These are phyloP conservation scores for Eutrema salsugineum DNA, from an alignment of 441 rosid genomes.

Conservation along the genomic window DNA sequence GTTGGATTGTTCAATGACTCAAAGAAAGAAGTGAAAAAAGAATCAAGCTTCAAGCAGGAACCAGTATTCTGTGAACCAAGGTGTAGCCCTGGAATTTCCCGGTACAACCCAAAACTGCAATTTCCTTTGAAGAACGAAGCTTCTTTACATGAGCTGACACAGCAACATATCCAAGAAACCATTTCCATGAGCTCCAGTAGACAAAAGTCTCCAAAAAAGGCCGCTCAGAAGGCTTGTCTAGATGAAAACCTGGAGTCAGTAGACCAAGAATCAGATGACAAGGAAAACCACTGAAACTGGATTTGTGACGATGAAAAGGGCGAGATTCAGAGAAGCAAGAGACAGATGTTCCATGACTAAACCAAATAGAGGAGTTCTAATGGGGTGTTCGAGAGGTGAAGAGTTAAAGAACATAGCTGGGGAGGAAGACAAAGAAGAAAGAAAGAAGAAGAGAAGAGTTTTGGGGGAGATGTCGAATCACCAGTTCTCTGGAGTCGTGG, in stretches of 20 bases:
- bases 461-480: slow-evolving; percentile 53
- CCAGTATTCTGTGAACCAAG: slow-evolving; percentile 6
- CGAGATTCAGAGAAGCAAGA: slow-evolving; percentile 21
- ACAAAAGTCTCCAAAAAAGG: not conserved
- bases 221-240: not conserved
- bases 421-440: slow-evolving; percentile 19
- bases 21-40: slow-evolving; percentile 1
- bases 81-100: not conserved
- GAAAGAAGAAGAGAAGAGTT: slow-evolving; percentile 37
- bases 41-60: slow-evolving; percentile 30
- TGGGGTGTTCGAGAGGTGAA: slow-evolving; percentile 26
- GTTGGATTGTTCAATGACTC: not conserved
- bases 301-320: slow-evolving; percentile 51
- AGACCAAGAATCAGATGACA: slow-evolving; percentile 10
- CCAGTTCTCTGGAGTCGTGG: slow-evolving; percentile 32
- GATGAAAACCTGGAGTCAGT: not conserved
- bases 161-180: slow-evolving; percentile 15
- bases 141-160: slow-evolving; percentile 19
- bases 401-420: not conserved
- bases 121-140: not conserved
- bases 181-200: not conserved
- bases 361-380: slow-evolving; percentile 17
- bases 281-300: slow-evolving; percentile 35
- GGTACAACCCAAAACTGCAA: not conserved
- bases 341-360: slow-evolving; percentile 22